phyloP scores from a whole-genome alignment of 2,329 filamentous ascomycete species.

The Cryphonectria carpinicola region DNA sequence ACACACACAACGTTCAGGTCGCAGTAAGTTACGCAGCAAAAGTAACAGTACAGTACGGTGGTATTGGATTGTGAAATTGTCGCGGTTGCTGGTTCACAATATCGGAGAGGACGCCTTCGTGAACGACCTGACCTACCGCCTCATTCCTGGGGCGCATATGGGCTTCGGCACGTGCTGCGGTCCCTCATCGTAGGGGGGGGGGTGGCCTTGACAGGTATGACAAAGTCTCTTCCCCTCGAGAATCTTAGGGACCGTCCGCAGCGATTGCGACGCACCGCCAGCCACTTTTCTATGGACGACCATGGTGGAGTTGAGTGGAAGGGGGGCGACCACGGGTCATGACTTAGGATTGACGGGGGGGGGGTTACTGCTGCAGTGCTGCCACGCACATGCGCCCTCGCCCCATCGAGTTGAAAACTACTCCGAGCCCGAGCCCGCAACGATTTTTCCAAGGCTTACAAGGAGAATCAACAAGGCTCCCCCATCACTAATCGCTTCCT shows the following conservation, averaged over 20 bases:
- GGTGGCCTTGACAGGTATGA: neutral
- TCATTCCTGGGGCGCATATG: neutral
- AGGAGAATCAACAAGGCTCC: neutral
- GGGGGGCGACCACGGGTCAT: neutral
- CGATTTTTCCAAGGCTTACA: neutral
- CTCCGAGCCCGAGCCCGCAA: neutral
- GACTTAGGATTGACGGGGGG: neutral
- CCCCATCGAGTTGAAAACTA: neutral
- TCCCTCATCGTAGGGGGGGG: neutral
- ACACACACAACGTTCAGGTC: neutral
- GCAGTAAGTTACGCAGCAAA: neutral
- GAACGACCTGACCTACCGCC: neutral
- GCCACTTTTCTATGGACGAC: neutral
- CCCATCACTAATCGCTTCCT: slow-evolving; percentile 6
- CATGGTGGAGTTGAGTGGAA: slow-evolving; percentile 5
- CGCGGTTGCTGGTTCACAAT: neutral
- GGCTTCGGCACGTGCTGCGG: neutral
- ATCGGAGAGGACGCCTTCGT: neutral
- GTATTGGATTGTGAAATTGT: neutral
- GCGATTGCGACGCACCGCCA: neutral
- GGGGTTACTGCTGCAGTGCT: neutral
- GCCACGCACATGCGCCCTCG: neutral
- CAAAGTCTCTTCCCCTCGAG: neutral
- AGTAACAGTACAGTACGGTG: neutral
- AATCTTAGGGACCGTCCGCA: neutral